These are phyloP conservation scores for Bocquillonia castaneifolia DNA, from an alignment of 441 rosid genomes.

Conservation along the genomic window DNA sequence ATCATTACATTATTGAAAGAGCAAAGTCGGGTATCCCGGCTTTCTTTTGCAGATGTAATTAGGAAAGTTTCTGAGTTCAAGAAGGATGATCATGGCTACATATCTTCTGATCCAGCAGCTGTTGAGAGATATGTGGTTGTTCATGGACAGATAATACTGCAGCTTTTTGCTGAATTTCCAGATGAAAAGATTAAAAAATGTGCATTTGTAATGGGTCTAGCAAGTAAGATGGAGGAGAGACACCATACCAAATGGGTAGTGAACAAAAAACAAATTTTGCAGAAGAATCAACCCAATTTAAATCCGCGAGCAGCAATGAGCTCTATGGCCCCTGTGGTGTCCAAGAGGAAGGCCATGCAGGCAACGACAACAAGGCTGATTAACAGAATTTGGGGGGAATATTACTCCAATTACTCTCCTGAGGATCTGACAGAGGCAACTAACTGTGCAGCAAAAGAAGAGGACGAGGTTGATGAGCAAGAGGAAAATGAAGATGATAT, in stretches of 20 bases:
- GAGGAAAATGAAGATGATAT: conserved; percentile 39
- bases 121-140: conserved; percentile 70
- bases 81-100: conserved; percentile 41
- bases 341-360: conserved; percentile 67
- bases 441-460: conserved; percentile 41
- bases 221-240: conserved; percentile 60
- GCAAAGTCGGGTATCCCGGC: conserved; percentile 50
- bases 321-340: conserved; percentile 38
- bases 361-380: conserved; percentile 77
- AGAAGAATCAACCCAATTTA: conserved; percentile 40
- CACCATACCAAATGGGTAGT: conserved; percentile 71
- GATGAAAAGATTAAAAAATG: conserved; percentile 43
- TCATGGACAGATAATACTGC: conserved; percentile 76
- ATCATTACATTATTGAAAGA: conserved; percentile 54
- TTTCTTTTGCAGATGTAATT: conserved; percentile 56
- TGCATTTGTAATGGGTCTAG: conserved; percentile 58
- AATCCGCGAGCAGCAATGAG: conserved; percentile 68
- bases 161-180: conserved; percentile 59
- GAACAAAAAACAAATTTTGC: conserved; percentile 50
- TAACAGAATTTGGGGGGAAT: conserved; percentile 84
- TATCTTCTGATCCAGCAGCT: conserved; percentile 48
- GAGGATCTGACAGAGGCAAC: conserved; percentile 50
- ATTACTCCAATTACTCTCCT: conserved; percentile 60
- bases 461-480: conserved; percentile 47
- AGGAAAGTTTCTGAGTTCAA: conserved; percentile 47